Evolutionary conservation across 2,329 filamentous ascomycete genomes (phyloP).

Genomic region (Alternaria sp.): DNA sequence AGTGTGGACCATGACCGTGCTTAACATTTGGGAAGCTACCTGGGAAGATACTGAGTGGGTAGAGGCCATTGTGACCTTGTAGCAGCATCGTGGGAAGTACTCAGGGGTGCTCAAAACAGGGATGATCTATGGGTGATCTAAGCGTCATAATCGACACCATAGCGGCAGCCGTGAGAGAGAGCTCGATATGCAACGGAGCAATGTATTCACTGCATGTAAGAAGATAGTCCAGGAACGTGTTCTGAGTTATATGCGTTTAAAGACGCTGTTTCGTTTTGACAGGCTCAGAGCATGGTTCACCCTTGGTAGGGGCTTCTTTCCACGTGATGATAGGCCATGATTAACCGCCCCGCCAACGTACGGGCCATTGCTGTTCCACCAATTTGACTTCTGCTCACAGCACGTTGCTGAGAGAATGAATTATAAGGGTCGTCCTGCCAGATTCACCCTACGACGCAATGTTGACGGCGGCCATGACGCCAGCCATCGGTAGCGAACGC

Average conservation of each 20-base stretch:
- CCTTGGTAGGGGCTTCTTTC: constrained; percentile 6
- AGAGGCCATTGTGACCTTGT: constrained; percentile 53
- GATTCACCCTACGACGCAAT: constrained; percentile 26
- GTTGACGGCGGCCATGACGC: constrained; percentile 34
- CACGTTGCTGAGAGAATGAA: constrained; percentile 37
- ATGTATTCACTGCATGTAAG: background rate
- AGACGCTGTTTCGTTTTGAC: background rate
- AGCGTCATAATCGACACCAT: constrained; percentile 13
- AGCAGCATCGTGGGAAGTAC: constrained; percentile 5
- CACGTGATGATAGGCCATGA: constrained; percentile 30
- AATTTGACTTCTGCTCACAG: constrained; percentile 16
- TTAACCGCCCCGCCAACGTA: constrained; percentile 37
- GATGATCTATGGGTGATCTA: constrained; percentile 10
- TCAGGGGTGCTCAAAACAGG: background rate
- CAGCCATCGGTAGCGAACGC: constrained; percentile 27
- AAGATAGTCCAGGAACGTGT: background rate
- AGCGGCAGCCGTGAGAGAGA: background rate
- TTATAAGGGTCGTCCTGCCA: constrained; percentile 13
- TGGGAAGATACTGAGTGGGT: constrained; percentile 65
- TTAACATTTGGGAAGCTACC: constrained; percentile 62
- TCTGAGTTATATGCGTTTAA: background rate
- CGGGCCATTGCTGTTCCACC: constrained; percentile 8
- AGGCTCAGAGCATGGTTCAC: constrained; percentile 4
- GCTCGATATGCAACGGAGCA: too few relatives aligned
- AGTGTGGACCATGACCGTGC: constrained; percentile 56